phyloP scores from a whole-genome alignment of 768 basidiomycete species.

The Tylopilus balloui region DNA sequence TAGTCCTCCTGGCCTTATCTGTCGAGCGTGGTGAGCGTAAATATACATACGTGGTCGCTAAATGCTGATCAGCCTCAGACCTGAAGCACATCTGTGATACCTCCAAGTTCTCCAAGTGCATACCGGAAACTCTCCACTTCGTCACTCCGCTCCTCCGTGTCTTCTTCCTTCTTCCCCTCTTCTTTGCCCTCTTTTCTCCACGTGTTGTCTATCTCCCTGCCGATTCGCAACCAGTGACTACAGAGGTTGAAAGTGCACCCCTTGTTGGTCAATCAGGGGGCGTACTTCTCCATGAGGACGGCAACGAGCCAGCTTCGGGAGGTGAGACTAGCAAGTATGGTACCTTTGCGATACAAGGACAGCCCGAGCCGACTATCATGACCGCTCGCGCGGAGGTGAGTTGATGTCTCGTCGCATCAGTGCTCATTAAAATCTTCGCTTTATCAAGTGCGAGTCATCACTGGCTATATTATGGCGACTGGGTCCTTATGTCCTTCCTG shows the following conservation, averaged over 20 bases:
- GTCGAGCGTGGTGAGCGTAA: conserved; percentile 33
- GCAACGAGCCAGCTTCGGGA: conserved; percentile 31
- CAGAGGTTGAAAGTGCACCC: conserved; percentile 22
- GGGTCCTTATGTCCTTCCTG: conserved; percentile 17
- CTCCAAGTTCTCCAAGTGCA: conserved; percentile 25
- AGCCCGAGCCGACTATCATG: conserved; percentile 1
- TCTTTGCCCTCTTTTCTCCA: conserved; percentile 60
- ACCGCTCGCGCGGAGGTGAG: conserved; percentile 13
- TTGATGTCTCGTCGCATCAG: neutral
- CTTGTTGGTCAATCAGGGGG: conserved; percentile 41
- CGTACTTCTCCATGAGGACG: conserved; percentile 52
- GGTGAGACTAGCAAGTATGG: conserved; percentile 61
- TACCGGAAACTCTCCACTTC: conserved; percentile 43
- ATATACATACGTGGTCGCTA: neutral
- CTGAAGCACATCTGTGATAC: conserved; percentile 16
- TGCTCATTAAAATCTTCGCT: neutral
- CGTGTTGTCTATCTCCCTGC: conserved; percentile 52
- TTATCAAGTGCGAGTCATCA: conserved; percentile 14
- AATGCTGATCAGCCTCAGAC: conserved; percentile 7
- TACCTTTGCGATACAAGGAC: conserved; percentile 47
- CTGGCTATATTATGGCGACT: conserved; percentile 16
- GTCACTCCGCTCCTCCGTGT: conserved; percentile 62
- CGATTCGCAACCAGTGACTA: conserved; percentile 15
- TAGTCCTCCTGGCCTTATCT: conserved; percentile 47
- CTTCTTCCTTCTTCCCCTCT: conserved; percentile 54